Evolutionary conservation across 768 basidiomycete species (phyloP), one percentile per base, ranked within the genome.

Genomic region (Rickenella mellea): DNA sequence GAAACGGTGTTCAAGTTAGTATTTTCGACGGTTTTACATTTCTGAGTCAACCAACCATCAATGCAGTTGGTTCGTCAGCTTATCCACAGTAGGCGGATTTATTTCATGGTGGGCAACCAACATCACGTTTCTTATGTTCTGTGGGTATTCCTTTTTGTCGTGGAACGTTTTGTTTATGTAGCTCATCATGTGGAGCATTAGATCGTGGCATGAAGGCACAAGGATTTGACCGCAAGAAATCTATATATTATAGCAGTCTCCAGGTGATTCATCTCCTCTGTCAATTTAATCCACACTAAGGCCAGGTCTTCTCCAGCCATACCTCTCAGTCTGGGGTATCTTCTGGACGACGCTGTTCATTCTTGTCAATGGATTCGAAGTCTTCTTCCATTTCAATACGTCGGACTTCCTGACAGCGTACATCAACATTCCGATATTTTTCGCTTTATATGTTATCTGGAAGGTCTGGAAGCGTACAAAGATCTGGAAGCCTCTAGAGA

Each of bases 51-150:
- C 11, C 33, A 41, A 0, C 33, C 19, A n/a, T 28, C 7, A 8
- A 5, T 45, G 14, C 45, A 76, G 71, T 51, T 87, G 80, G 82
- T 76, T 89, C 51, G 76, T 78, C 40, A 77, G 68, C 59, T 62
- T 93, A 43, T 67, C 73, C 3, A 76, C 82, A 9, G 74, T 80
- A 26, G 77, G 73, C 31, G 80, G 81, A 6, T 82, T 84, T 64
- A 67, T 80, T 50, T 65, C 72, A 36, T 86, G 83, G 83, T 67
- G 69, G 46, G 56, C 71, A 27, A 77, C 84, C 58, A 81, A 81
- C 56, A 43, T 83, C 22, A 84, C 84, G 12, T 90, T 82, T 62
- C 53, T 84, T 41, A 74, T 63, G 60, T 88, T 82, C 68, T 73
- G 80, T 78, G 48, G 48, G 78, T 66, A 35, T 22, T 42, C 36